Evolutionary conservation across 139 green algal genomes (phyloP), one percentile per base, ranked within the genome.

Genomic region (Coccomyxa sp.): DNA sequence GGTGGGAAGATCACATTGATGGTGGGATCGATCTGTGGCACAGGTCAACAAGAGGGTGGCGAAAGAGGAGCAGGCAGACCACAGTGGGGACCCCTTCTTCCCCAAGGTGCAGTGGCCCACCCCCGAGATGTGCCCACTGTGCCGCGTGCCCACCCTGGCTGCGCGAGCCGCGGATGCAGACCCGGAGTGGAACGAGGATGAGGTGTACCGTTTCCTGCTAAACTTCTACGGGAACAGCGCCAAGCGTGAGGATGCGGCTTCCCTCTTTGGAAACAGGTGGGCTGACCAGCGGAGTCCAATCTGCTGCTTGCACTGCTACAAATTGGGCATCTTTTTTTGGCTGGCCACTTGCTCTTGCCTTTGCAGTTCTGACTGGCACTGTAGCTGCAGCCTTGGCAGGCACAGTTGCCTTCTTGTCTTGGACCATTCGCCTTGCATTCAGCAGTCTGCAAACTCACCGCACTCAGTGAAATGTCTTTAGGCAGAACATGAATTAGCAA

Each of bases 101-200:
- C 94, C 90, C 58, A 95, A 97, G 84, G 21, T 86, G 38, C 87
- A 90, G 80, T 96, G 91, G 91, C 92, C 91, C 16, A 67, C 86
- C 0, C 25, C 82, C 1, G 58, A 76, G 14, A 67, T 90, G 51
- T 94, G 90, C 83, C 77, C 82, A 12, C 38, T 67, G 14, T 93
- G 90, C 76, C 82, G 79, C 30, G 31, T 58, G 21, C 78, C 79
- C 13, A 18, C 13, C 11, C 25, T 77, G 71, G 13, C 63, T 4
- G 63, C 63, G 4, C 18, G 9, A 1, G 63, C 63, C 63, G 30
- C 76, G 30, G 58, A 68, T 59, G 23, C 63, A 1, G 59, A 58
- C 0, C 71, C 79, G 4, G 51, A 80, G 17, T 92, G 88, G 88
- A 84, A 89, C 57, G 86, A 89, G 51, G 87, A 90, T n/a, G 85